Evolutionary conservation across 192 early-diverging fungal genomes (phyloP).

Genomic region (Entomortierella chlamydospora): DNA sequence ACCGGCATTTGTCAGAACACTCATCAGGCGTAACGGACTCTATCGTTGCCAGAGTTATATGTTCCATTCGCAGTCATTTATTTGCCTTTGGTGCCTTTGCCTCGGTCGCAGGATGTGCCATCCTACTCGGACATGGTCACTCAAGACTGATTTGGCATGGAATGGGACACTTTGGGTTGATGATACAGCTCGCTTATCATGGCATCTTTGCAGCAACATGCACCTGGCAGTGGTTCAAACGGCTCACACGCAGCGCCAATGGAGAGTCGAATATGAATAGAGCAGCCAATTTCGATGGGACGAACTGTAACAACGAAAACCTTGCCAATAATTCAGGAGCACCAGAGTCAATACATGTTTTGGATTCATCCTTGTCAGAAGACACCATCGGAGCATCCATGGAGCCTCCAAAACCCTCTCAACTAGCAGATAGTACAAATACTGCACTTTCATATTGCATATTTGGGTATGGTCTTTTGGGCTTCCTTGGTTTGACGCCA

Average conservation of each 20-base stretch:
- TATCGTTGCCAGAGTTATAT: constrained; percentile 1
- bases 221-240: constrained; percentile 42
- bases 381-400: neutral
- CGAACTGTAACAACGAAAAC: neutral
- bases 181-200: constrained; percentile 22
- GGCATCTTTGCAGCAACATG: constrained; percentile 36
- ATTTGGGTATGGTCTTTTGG: constrained; percentile 35
- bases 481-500: constrained; percentile 15
- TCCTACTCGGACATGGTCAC: constrained; percentile 20
- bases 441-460: constrained; percentile 24
- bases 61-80: constrained; percentile 24
- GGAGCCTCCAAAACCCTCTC: neutral
- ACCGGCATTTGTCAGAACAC: neutral
- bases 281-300: neutral
- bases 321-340: neutral
- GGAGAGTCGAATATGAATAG: neutral
- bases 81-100: constrained; percentile 32
- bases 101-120: constrained; percentile 33
- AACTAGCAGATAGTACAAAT: neutral
- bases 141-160: constrained; percentile 3
- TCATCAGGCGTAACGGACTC: neutral
- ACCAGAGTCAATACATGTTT: constrained; percentile 5
- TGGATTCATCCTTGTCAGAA: neutral
- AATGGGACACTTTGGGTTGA: constrained; percentile 7
- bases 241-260: constrained; percentile 3